A percentile compares a stretch with the other conserved stretches of the same genome.
phyloP scores from a whole-genome alignment of 306 rosid species.

The Potentilla sterilis region DNA sequence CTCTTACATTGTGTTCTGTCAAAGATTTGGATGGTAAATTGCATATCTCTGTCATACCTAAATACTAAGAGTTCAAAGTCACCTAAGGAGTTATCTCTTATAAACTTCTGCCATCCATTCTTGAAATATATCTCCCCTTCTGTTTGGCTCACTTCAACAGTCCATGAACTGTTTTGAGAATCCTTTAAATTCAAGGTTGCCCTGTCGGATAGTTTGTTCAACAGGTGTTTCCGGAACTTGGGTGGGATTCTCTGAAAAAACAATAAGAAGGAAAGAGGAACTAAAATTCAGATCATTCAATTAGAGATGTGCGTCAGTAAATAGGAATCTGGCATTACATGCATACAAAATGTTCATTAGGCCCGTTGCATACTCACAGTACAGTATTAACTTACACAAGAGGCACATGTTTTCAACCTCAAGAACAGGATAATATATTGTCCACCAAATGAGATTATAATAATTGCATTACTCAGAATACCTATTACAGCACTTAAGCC shows the following conservation, averaged over 20 bases:
- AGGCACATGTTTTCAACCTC: background rate
- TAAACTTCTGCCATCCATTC: constrained; percentile 23
- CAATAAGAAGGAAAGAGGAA: background rate
- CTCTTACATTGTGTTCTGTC: background rate
- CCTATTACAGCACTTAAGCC: background rate
- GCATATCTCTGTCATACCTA: constrained; percentile 2
- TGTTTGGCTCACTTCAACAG: background rate
- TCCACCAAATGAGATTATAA: background rate
- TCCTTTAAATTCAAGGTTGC: background rate
- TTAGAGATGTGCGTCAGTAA: background rate
- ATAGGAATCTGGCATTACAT: background rate
- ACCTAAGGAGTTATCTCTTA: constrained; percentile 16
- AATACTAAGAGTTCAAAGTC: constrained; percentile 6
- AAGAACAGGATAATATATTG: background rate
- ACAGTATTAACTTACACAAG: background rate
- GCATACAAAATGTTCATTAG: background rate
- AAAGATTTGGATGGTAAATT: constrained; percentile 12
- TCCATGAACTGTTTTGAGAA: constrained; percentile 7
- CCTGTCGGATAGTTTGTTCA: background rate
- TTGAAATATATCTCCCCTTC: background rate
- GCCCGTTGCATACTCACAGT: background rate
- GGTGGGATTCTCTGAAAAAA: constrained; percentile 18
- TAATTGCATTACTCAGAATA: background rate
- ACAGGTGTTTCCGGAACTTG: background rate
- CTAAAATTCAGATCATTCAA: background rate